phyloP scores from a whole-genome alignment of 352 stramenopile species.

The Phytopythium chamaehyphon region DNA sequence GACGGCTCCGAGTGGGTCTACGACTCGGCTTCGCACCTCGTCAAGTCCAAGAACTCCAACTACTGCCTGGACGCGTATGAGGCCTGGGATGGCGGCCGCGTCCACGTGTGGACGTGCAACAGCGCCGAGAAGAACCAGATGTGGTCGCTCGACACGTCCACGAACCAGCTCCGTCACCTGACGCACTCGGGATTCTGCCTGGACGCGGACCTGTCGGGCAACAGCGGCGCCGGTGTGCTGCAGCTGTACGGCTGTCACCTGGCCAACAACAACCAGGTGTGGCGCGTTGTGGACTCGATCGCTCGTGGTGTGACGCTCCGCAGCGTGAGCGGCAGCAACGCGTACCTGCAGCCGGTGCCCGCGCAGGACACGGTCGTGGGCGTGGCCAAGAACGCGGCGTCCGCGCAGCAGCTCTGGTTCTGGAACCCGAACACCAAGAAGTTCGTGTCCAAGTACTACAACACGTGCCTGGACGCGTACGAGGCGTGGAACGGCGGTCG shows the following conservation, averaged over 20 bases:
- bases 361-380: conserved; percentile 28
- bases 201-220: conserved; percentile 37
- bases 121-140: conserved; percentile 37
- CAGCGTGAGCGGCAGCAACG: conserved; percentile 15
- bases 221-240: conserved; percentile 24
- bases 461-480: conserved; percentile 61
- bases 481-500: conserved; percentile 44
- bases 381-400: conserved; percentile 5
- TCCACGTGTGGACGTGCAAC: conserved; percentile 39
- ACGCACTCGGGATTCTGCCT: conserved; percentile 55
- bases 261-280: conserved; percentile 62
- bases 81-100: conserved; percentile 36
- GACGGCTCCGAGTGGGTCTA: conserved; percentile 39
- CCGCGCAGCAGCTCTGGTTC: conserved; percentile 36
- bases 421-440: conserved; percentile 40
- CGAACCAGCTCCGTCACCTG: conserved; percentile 39
- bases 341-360: conserved; percentile 25
- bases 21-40: conserved; percentile 28
- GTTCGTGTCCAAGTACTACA: conserved; percentile 36
- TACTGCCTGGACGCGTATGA: conserved; percentile 65
- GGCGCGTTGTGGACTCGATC: conserved; percentile 8
- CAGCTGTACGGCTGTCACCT: conserved; percentile 28
- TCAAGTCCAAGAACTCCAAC: conserved; percentile 39
- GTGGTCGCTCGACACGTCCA: conserved; percentile 31
- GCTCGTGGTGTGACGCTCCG: conserved; percentile 21